A percentile compares a stretch with the other conserved stretches of the same genome.
These are phyloP conservation scores for Skeletonema costatum DNA, from an alignment of 108 stramenopile genomes.

Conservation along the genomic window DNA sequence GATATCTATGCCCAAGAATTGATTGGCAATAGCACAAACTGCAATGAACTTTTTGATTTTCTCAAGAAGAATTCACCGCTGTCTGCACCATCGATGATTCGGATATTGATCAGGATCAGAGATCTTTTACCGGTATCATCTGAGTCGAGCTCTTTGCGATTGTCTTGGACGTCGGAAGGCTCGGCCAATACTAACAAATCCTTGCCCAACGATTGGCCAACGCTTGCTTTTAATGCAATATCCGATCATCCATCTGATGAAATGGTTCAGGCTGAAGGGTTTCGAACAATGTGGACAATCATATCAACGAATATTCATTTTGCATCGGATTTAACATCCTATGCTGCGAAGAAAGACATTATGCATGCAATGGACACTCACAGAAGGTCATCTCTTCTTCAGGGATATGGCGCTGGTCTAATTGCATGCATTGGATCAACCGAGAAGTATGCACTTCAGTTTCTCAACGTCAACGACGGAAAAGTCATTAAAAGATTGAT, in stretches of 20 bases:
- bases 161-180: no score
- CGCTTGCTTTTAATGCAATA: neutral
- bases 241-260: conserved; percentile 5
- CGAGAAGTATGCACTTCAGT: conserved; percentile 12
- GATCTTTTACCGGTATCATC: neutral
- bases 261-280: conserved; percentile 16
- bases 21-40: neutral
- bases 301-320: neutral
- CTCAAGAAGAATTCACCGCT: neutral
- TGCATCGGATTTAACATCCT: conserved; percentile 5
- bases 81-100: neutral
- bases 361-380: conserved; percentile 21
- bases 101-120: neutral
- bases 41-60: neutral
- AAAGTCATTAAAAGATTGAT: conserved; percentile 30
- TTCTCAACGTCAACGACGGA: conserved; percentile 15
- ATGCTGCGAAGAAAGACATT: conserved; percentile 15
- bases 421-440: conserved; percentile 14
- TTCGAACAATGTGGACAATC: conserved; percentile 24
- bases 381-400: neutral
- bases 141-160: neutral
- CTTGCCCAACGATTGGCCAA: neutral
- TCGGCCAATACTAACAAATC: neutral
- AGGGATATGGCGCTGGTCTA: conserved; percentile 30
- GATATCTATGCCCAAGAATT: neutral